Evolutionary conservation across 306 rosid genomes (phyloP), one percentile per base, ranked within the genome.

Genomic region (Lotus japonicus): DNA sequence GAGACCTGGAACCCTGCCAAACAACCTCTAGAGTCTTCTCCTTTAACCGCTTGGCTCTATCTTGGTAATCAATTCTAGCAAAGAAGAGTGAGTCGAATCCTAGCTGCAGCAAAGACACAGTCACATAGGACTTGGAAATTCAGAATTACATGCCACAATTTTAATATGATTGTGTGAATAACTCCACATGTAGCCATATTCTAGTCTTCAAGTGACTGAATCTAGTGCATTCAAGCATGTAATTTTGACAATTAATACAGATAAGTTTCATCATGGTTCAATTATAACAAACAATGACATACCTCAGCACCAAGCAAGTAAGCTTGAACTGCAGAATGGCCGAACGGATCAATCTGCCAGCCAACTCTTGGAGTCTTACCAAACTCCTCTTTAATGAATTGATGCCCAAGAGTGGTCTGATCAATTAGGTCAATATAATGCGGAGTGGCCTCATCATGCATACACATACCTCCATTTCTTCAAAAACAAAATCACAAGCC

Each of bases 1-100:
- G 94, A 46, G 94, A 85, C 52, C 43, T 83, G 42, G 89, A 89
- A 55, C 94, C 96, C 73, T 36, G 85, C 96, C 96, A 89, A 23
- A 89, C 64, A 72, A 89, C 73, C 81, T 89, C 96, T 16, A 86
- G 88, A 56, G 87, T 83, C 85, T 67, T 89, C 55, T 89, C 88
- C 75, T 66, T 82, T 61, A 89, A 79, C 21, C 94, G 82, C 66
- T 80, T 85, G 19, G 91, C 94, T 80, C 96, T 80, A 69, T 87
- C 96, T 85, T 89, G 96, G 84, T 85, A 89, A 85, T 89, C 96
- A 59, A 89, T 89, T 71, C 96, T 86, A 52, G 96, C 94, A 66
- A 89, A 89, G 82, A 80, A 87, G 41, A 87, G 87, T 10, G 96
- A 89, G 82, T 89, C 89, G 60, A 89, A 89, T 69, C 94, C 96